These are phyloP conservation scores for Candida verbasci DNA, from an alignment of 805 yeast species.

Conservation along the genomic window DNA sequence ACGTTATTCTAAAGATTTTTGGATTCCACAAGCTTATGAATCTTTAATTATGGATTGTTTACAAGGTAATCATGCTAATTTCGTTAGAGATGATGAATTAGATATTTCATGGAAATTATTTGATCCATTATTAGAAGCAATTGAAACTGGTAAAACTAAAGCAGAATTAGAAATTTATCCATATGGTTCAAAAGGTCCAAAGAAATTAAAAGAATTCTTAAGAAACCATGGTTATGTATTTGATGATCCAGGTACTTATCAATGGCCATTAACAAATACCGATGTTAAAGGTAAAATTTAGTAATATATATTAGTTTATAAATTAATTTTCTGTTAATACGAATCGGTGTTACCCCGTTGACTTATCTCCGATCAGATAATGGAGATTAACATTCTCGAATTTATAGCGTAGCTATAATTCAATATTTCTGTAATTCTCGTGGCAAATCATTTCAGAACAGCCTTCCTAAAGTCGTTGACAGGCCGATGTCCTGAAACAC, in stretches of 20 bases:
- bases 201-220: slow-evolving; percentile 56
- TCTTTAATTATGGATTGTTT: slow-evolving; percentile 87
- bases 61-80: slow-evolving; percentile 92
- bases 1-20: slow-evolving; percentile 75
- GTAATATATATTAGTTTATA: not conserved
- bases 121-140: slow-evolving; percentile 80
- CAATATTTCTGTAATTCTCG: too few species aligned
- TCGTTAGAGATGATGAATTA: slow-evolving; percentile 96
- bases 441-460: too few species aligned
- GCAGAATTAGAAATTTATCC: slow-evolving; percentile 70
- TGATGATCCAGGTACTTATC: slow-evolving; percentile 60
- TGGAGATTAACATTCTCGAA: too few species aligned
- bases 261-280: slow-evolving; percentile 83
- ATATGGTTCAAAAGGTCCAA: slow-evolving; percentile 92
- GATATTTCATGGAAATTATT: slow-evolving; percentile 90
- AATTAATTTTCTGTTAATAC: not conserved
- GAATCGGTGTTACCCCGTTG: too few species aligned
- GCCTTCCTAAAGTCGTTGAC: too few species aligned
- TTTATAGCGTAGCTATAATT: too few species aligned
- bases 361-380: too few species aligned
- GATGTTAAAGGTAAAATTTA: slow-evolving; percentile 27
- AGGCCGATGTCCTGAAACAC: too few species aligned
- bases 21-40: slow-evolving; percentile 98
- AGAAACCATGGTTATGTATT: slow-evolving; percentile 69
- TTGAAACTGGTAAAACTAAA: slow-evolving; percentile 61